Percentiles rank a stretch among this genome's conserved stretches.
phyloP scores from a whole-genome alignment of 768 basidiomycete genomes.

The Pleurotus tuber-regium region DNA sequence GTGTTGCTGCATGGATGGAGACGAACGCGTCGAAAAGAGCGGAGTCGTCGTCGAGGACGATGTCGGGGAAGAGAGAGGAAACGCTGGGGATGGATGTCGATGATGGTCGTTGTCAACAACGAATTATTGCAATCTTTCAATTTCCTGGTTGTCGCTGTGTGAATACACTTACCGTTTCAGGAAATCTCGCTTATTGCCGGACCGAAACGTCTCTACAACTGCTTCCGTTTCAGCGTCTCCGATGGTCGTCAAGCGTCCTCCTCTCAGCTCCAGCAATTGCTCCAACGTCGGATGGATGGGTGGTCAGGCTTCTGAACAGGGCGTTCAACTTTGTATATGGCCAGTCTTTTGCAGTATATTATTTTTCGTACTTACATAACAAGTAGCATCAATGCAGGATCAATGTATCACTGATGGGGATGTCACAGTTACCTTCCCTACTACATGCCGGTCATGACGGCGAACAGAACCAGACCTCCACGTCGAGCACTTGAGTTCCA shows the following conservation, averaged over 20 bases:
- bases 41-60: slow-evolving; percentile 2
- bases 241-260: background rate
- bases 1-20: background rate
- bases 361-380: too few relatives aligned
- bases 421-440: background rate
- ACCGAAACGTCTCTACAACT: background rate
- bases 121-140: too few relatives aligned
- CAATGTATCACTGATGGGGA: background rate
- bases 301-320: too few relatives aligned
- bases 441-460: too few relatives aligned
- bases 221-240: too few relatives aligned
- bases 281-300: too few relatives aligned
- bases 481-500: too few relatives aligned
- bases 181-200: slow-evolving; percentile 1
- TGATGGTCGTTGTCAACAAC: background rate
- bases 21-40: background rate
- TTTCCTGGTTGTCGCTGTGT: background rate
- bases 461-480: too few relatives aligned
- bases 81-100: background rate
- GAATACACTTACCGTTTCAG: slow-evolving; percentile 6
- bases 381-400: background rate
- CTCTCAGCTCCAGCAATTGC: too few relatives aligned
- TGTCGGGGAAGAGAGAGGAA: background rate
- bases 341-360: too few relatives aligned
- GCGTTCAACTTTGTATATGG: too few relatives aligned